Base-by-base conservation (phyloP, 2,329 filamentous ascomycete species). In the Colletotrichum echinochloae region DNA sequence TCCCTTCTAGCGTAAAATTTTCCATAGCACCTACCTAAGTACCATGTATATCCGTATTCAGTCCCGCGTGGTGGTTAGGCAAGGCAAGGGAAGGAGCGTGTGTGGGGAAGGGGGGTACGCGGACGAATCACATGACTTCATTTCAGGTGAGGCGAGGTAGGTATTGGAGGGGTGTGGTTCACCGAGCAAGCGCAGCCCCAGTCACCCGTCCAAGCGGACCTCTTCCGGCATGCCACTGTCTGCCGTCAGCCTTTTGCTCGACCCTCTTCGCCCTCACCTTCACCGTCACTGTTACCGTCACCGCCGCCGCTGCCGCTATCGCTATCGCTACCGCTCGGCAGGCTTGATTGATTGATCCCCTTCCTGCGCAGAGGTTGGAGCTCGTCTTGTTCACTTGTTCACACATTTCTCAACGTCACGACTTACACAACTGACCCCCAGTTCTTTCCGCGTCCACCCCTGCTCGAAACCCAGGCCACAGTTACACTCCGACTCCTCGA, bases 181-280 rank as follows among this genome's bases (percentile, higher is more conserved):
- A 61, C 46, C 48, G 48, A 41, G 39, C 30, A 33, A n/a, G 28
- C 30, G 48, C 57, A 23, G 37, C 16, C 59, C 30, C n/a, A n/a
- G 33, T 41, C 46, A 20, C 46, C 49, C 44, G 33, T 51, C 44
- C 59, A 23, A 65, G 55, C 63, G 67, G 67, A 46, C 56, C 56
- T 41, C 44, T 66, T 66, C 67, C 63, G 67, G 41, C 44, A 14
- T 59, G 49, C 26, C 48, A 60, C 44, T 26, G 59, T 61, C 44
- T 37, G 48, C 65, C 49, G 49, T 57, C 57, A 28, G 46, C 41
- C 44, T 23, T 28, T 28, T 33, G 30, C 52, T 56, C 30, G 33
- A 30, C 18, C 51, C 20, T 54, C 23, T 46, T 52, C 46, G 52
- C 44, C 51, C 48, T 65, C 67, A 37, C 56, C 33, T 9, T 66